Percentiles rank a stretch among this genome's conserved stretches.
Evolutionary conservation across 805 yeast species (phyloP).

Genomic region (Metschnikowia hibisci): DNA sequence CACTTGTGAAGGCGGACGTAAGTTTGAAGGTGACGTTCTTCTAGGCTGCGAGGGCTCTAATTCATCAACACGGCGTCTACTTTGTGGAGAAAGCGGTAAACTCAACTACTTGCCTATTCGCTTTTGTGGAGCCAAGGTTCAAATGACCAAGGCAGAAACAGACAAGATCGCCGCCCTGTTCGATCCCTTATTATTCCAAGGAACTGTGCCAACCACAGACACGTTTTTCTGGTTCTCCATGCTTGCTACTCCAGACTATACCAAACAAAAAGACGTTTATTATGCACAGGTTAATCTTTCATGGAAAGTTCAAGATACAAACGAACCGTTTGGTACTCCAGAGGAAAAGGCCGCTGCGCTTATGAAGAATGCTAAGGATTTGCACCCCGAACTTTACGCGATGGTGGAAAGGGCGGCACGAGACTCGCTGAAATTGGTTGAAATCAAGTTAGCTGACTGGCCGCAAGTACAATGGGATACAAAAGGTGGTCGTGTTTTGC

Average conservation of each 20-base stretch:
- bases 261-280: constrained; percentile 12
- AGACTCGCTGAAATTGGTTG: constrained; percentile 11
- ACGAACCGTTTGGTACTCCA: constrained; percentile 15
- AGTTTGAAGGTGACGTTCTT: constrained; percentile 19
- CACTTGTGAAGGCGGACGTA: constrained; percentile 12
- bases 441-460: constrained; percentile 19
- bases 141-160: constrained; percentile 19
- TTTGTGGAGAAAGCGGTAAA: constrained; percentile 19
- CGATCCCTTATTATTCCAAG: constrained; percentile 29
- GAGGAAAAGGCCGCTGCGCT: constrained; percentile 18
- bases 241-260: constrained; percentile 19
- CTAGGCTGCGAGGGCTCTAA: constrained; percentile 26
- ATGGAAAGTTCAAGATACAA: constrained; percentile 12
- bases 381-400: constrained; percentile 12
- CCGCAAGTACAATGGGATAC: constrained; percentile 17
- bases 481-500: constrained; percentile 8
- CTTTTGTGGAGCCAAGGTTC: constrained; percentile 25
- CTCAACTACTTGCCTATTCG: constrained; percentile 23
- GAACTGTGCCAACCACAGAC: constrained; percentile 22
- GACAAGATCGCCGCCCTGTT: constrained; percentile 15
- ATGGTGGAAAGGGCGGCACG: constrained; percentile 15
- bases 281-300: constrained; percentile 20
- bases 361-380: constrained; percentile 14
- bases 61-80: constrained; percentile 20
- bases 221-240: constrained; percentile 29